Evolutionary conservation across 176 grass and related monocot species (phyloP).

Genomic region (Eleusine coracana): DNA sequence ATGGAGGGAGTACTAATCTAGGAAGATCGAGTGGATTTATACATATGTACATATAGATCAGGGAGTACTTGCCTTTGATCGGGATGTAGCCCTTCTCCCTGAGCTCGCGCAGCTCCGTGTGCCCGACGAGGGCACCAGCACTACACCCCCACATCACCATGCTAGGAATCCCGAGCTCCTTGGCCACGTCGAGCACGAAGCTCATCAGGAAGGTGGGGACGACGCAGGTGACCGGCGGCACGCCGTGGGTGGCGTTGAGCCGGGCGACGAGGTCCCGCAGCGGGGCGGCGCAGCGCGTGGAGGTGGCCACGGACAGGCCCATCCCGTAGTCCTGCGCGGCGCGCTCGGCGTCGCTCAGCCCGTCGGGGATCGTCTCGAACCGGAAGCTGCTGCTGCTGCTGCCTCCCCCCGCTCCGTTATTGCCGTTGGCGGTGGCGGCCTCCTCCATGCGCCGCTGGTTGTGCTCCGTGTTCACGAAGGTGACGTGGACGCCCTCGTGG

Average conservation of each 20-base stretch:
- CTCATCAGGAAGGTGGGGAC: constrained; percentile 15
- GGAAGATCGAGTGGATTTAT: too few relatives aligned
- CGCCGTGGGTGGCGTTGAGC: background rate
- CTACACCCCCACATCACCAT: constrained; percentile 20
- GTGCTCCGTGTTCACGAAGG: constrained; percentile 32
- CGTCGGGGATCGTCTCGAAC: constrained; percentile 33
- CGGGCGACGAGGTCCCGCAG: constrained; percentile 11
- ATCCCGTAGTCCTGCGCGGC: background rate
- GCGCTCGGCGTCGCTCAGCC: background rate
- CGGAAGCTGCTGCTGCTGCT: background rate
- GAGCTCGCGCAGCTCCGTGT: constrained; percentile 17
- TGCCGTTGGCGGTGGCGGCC: background rate
- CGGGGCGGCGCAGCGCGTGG: constrained; percentile 7
- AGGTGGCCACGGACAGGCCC: too few relatives aligned
- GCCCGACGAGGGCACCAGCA: background rate
- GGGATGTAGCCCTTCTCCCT: constrained; percentile 23
- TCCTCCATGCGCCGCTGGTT: background rate
- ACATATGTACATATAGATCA: too few relatives aligned
- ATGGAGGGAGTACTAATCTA: too few relatives aligned
- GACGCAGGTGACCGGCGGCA: constrained; percentile 24
- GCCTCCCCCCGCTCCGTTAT: background rate
- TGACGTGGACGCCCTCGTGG: constrained; percentile 7
- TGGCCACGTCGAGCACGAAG: constrained; percentile 14
- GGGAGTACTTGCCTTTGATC: constrained; percentile 37
- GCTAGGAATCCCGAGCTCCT: constrained; percentile 1